Conservation (phyloP, 495 filamentous ascomycete genomes). For the Aspergillus panamensis region DNA sequence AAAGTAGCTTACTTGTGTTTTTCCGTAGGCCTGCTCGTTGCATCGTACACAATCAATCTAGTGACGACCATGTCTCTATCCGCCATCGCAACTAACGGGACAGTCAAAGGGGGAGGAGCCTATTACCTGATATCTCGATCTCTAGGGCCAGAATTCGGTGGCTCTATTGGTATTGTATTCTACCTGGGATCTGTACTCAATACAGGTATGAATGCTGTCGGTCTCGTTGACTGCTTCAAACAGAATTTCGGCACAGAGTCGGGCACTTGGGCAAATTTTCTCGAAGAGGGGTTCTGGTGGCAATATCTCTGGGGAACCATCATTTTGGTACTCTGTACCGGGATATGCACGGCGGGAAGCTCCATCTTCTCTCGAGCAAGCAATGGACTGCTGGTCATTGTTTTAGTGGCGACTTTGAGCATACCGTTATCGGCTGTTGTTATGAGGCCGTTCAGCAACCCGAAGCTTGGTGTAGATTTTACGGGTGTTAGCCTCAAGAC, state of each 20-base stretch:
- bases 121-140: slow-evolving; percentile 89
- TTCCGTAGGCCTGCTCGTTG: slow-evolving; percentile 60
- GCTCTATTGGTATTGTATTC: slow-evolving; percentile 87
- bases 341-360: slow-evolving; percentile 75
- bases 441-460: slow-evolving; percentile 61
- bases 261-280: slow-evolving; percentile 56
- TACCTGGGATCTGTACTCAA: slow-evolving; percentile 83
- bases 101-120: slow-evolving; percentile 81
- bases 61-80: slow-evolving; percentile 83
- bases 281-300: slow-evolving; percentile 74
- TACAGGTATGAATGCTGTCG: slow-evolving; percentile 85
- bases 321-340: slow-evolving; percentile 69
- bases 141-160: slow-evolving; percentile 83
- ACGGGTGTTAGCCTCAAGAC: slow-evolving; percentile 71
- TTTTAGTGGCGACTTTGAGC: slow-evolving; percentile 73
- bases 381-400: slow-evolving; percentile 70
- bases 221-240: slow-evolving; percentile 76
- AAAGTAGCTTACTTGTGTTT: slow-evolving; percentile 16
- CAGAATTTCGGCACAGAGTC: slow-evolving; percentile 65
- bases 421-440: slow-evolving; percentile 74
- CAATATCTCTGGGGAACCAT: slow-evolving; percentile 74
- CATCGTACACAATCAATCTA: slow-evolving; percentile 73
- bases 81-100: slow-evolving; percentile 86
- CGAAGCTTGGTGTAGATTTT: slow-evolving; percentile 61
- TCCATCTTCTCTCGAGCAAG: slow-evolving; percentile 77